Base-by-base conservation (phyloP, 2,329 filamentous ascomycete genomes). In the Davidsoniella eucalypti region DNA sequence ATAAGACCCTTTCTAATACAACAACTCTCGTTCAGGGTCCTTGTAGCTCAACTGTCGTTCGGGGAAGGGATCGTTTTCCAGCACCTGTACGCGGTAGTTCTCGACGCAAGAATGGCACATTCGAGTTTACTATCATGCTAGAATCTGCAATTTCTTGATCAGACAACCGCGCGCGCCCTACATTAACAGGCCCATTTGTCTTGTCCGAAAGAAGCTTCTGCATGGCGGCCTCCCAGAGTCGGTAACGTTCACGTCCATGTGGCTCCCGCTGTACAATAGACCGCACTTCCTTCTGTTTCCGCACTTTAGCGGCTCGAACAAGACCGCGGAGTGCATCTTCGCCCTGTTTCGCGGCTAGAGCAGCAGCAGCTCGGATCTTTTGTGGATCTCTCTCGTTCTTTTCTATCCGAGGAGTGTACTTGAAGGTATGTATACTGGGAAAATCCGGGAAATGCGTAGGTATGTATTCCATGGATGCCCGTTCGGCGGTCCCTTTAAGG, bases 341-440 rank as follows among this genome's bases (percentile, higher is more conserved):
- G 2, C 73, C 76, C 54, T 78, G 75, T 56, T 76, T 72, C 7
- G 76, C 75, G 43, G 75, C 74, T 49, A 72, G 67, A 1, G 75
- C 71, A 1, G 76, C 76, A 39, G 78, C 73, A 49, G 76, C 71
- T 21, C 76, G 69, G 42, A 78, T 74, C 59, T 73, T 75, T 57
- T 76, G 70, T 0, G 73, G 69, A 52, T 79, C 72, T 16, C 63
- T 65, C 39, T 72, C 67, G 8, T 33, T 46, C 44, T 51, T 45
- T 40, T 56, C 54, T 16, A 72, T 67, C 33, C 70, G 68, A 2
- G 72, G 71, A 0, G 77, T 81, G 57, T 72, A 75, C 38, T 69
- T 72, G 61, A 80, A 82, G 3, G 77, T 81, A 57, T 81, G 76
- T 43, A 73, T 74, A 59, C 76, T 79, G 0, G 78, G 78, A 53